These are phyloP conservation scores for Aspergillus steynii DNA, from an alignment of 495 filamentous ascomycete species.

Conservation along the genomic window DNA sequence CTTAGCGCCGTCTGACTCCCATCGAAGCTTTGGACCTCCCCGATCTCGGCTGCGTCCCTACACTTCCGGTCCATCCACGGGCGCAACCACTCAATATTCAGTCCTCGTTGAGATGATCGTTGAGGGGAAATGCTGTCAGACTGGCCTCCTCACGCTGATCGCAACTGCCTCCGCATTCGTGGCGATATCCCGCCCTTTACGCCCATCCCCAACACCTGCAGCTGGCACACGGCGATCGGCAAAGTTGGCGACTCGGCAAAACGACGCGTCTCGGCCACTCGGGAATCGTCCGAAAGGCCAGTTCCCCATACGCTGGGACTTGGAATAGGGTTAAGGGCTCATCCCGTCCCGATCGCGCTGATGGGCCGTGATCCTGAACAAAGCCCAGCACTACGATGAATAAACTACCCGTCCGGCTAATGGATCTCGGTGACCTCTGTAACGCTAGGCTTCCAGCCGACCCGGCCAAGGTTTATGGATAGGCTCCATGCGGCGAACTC, in stretches of 20 bases:
- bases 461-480: neutral
- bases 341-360: constrained; percentile 3
- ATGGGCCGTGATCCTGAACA: neutral
- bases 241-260: neutral
- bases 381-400: neutral
- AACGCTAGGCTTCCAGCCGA: neutral
- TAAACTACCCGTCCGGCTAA: neutral
- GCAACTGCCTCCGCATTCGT: neutral
- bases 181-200: neutral
- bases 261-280: neutral
- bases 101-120: neutral
- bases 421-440: neutral
- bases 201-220: neutral
- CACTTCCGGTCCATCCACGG: too few species aligned
- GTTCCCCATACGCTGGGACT: neutral
- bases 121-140: neutral
- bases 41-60: neutral
- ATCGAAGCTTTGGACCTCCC: neutral
- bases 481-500: neutral
- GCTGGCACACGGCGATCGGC: neutral
- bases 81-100: too few species aligned
- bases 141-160: neutral
- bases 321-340: constrained; percentile 2
- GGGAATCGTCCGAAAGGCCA: neutral
- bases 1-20: too few species aligned